These are phyloP conservation scores for Clavispora carvajalis DNA, from an alignment of 805 yeast genomes.

Conservation along the genomic window DNA sequence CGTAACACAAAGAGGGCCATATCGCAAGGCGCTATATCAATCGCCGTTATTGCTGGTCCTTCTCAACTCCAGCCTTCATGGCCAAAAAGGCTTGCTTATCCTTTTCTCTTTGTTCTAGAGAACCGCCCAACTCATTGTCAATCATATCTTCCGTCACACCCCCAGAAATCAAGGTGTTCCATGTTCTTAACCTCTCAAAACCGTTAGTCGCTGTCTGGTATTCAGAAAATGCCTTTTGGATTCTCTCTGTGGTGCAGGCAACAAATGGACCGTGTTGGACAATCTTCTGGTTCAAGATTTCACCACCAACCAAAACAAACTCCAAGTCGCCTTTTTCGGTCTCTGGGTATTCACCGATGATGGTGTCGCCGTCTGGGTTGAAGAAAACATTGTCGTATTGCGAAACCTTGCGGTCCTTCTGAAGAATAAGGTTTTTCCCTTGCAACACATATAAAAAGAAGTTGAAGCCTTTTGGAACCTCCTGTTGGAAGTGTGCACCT, in stretches of 20 bases:
- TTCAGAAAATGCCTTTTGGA: conserved; percentile 65
- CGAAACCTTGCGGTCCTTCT: conserved; percentile 23
- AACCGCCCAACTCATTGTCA: conserved; percentile 33
- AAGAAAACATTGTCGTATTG: conserved; percentile 56
- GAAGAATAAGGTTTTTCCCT: conserved; percentile 51
- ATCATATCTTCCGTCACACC: conserved; percentile 42
- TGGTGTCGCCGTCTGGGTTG: conserved; percentile 60
- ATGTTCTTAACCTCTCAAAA: conserved; percentile 58
- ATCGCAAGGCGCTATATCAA: too few species aligned
- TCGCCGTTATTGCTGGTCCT: too few species aligned
- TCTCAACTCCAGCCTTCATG: neutral
- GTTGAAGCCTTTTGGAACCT: conserved; percentile 56
- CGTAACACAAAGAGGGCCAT: too few species aligned
- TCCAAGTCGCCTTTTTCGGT: conserved; percentile 40
- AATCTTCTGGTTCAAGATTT: conserved; percentile 64
- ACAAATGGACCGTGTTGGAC: conserved; percentile 93
- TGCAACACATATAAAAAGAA: conserved; percentile 62
- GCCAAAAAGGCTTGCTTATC: conserved; percentile 10
- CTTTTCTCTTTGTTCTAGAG: conserved; percentile 26
- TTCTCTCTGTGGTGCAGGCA: conserved; percentile 60
- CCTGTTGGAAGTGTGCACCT: conserved; percentile 60
- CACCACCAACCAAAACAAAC: conserved; percentile 73
- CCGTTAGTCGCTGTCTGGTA: conserved; percentile 68
- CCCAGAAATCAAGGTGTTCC: conserved; percentile 46
- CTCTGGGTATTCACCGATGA: conserved; percentile 43